Conservation (phyloP, 106 monocot genomes). For the Dioscorea zingiberensis region DNA sequence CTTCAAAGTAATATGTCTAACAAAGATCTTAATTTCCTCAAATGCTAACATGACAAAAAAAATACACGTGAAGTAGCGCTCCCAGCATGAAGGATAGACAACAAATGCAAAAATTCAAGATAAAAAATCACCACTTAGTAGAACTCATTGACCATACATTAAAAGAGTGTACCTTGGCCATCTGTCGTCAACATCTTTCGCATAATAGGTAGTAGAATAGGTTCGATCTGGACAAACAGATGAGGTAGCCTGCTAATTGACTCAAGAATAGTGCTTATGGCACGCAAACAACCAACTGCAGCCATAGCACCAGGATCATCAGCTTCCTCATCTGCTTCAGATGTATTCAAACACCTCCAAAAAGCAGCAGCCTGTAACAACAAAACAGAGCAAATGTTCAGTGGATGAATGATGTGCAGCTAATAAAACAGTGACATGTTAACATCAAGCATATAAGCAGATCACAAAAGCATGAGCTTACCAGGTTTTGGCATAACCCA, state of each 20-base stretch:
- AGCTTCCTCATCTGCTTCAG: conserved; percentile 77
- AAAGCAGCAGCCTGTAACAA: conserved; percentile 71
- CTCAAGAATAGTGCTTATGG: conserved; percentile 96
- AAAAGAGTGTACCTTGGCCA: conserved; percentile 71
- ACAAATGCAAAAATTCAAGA: no score
- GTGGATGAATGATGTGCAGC: neutral
- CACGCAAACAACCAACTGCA: conserved; percentile 96
- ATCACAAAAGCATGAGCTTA: conserved; percentile 10
- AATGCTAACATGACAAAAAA: no score
- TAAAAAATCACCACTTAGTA: no score
- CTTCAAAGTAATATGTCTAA: no score
- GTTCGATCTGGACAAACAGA: conserved; percentile 85
- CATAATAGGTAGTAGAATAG: conserved; percentile 91
- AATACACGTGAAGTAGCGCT: no score
- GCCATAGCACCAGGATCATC: conserved; percentile 94
- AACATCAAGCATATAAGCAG: neutral
- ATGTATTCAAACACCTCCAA: conserved; percentile 82
- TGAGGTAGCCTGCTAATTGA: conserved; percentile 91
- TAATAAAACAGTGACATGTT: neutral
- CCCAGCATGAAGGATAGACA: no score
- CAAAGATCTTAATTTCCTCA: no score
- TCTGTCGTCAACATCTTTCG: conserved; percentile 85
- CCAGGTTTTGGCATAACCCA: conserved; percentile 95
- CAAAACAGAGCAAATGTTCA: conserved; percentile 1
- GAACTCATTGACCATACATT: no score